Base-by-base conservation (phyloP, 2,329 filamentous ascomycete species). In the Graphilbum sp. region DNA sequence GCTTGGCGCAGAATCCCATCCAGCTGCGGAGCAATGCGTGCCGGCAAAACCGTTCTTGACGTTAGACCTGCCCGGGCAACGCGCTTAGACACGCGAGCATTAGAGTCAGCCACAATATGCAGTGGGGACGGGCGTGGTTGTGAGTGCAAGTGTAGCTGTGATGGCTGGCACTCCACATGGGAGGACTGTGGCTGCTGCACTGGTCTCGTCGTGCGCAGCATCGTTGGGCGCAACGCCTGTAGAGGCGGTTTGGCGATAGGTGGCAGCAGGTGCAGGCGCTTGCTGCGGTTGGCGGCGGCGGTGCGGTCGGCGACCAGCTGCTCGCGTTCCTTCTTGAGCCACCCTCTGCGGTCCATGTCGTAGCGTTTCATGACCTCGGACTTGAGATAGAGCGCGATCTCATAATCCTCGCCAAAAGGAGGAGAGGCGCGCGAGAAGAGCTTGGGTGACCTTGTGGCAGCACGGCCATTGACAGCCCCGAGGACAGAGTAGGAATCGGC, bases 391-490 rank as follows among this genome's bases (percentile, higher is more conserved):
- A 75, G 52, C 15, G 60, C 59, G 30, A 73, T 50, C 47, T 66
- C 59, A 47, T 75, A 75, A 30, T 75, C 67, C 40, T 67, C 62
- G 24, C 55, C 57, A 20, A 55, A 57, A 1, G 72, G 71, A 10
- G 68, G 67, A 2, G 60, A 47, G 9, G 62, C 53, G 21, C 53
- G 49, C 20, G 52, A 50, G 46, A 72, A 70, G 18, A 63, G 52
- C 27, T 50, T 47, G 4, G 55, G 50, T 1, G 60, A 56, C 11
- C 65, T 58, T n/a, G 60, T 53, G 16, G 59, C 59, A 10, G 70
- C 55, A 46, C 71, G 67, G 17, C 64, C 53, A 43, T 67, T 61
- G 13, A 75, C 64, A 35, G 70, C 60, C 37, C 57, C 57, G 13
- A 41, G 41, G 10, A 61, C 54, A 16, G 56, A 46, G 32, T 66